phyloP scores from a whole-genome alignment of 2,329 filamentous ascomycete genomes.

The Mollisia scopiformis region DNA sequence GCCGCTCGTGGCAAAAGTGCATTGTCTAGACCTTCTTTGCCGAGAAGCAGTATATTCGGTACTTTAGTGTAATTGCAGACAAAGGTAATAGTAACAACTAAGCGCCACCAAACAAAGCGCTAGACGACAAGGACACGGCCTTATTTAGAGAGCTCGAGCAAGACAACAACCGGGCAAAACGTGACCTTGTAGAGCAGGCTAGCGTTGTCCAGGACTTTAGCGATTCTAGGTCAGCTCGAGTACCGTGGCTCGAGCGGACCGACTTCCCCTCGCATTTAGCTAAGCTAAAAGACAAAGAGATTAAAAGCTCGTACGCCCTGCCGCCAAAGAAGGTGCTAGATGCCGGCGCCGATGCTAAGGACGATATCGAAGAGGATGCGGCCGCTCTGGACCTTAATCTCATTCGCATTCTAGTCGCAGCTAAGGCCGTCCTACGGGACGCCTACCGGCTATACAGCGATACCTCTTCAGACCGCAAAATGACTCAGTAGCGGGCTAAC shows the following conservation, averaged over 20 bases:
- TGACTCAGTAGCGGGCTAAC: constrained; percentile 15
- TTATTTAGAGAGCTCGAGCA: constrained; percentile 15
- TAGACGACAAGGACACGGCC: constrained; percentile 6
- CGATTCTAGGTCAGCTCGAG: constrained; percentile 11
- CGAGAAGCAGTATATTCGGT: no score
- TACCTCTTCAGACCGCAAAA: constrained; percentile 15
- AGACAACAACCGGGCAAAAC: constrained; percentile 5
- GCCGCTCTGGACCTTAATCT: constrained; percentile 14
- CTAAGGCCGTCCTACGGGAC: constrained; percentile 15
- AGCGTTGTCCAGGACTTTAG: constrained; percentile 11
- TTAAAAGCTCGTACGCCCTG: constrained; percentile 18
- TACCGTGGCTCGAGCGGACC: constrained; percentile 10
- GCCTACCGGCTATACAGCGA: constrained; percentile 17
- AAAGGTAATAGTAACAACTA: no score
- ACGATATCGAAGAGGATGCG: no score
- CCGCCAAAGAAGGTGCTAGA: background rate
- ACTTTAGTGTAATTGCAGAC: no score
- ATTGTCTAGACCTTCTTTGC: no score
- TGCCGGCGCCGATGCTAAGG: no score
- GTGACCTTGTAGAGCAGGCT: constrained; percentile 13
- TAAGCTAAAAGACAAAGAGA: constrained; percentile 20
- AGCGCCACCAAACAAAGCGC: no score
- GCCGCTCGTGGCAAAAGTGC: no score
- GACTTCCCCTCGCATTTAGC: constrained; percentile 1
- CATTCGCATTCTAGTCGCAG: constrained; percentile 9